phyloP scores from a whole-genome alignment of 805 yeast genomes.

The Candida ponderosae region DNA sequence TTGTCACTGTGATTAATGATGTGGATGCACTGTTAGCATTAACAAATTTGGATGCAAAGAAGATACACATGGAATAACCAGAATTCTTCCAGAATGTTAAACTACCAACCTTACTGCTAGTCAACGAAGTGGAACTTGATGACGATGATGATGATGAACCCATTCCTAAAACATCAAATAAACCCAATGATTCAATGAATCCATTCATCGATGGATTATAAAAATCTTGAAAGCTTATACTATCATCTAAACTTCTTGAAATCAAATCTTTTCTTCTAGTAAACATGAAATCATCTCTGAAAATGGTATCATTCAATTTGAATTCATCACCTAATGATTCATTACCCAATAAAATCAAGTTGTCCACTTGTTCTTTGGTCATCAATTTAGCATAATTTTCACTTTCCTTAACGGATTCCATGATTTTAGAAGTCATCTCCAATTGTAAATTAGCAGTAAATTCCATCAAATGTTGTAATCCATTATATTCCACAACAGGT shows the following conservation, averaged over 20 bases:
- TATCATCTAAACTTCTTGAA: slow-evolving; percentile 48
- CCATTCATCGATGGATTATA: slow-evolving; percentile 70
- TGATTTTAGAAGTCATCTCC: slow-evolving; percentile 57
- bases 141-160: too few relatives aligned
- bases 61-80: slow-evolving; percentile 20
- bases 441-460: slow-evolving; percentile 67
- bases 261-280: slow-evolving; percentile 60
- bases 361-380: slow-evolving; percentile 54
- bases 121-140: too few relatives aligned
- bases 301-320: slow-evolving; percentile 46
- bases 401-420: slow-evolving; percentile 51
- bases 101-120: background rate
- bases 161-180: too few relatives aligned
- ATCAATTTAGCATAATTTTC: slow-evolving; percentile 61
- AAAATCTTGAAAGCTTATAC: slow-evolving; percentile 63
- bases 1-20: slow-evolving; percentile 26
- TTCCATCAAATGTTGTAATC: slow-evolving; percentile 54
- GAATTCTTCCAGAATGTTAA: slow-evolving; percentile 20
- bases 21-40: slow-evolving; percentile 31
- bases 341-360: slow-evolving; percentile 56
- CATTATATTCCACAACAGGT: slow-evolving; percentile 49
- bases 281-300: slow-evolving; percentile 76
- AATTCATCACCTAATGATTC: slow-evolving; percentile 55
- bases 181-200: slow-evolving; percentile 29
- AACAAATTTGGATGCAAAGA: slow-evolving; percentile 19